phyloP scores from a whole-genome alignment of 2,329 filamentous ascomycete species.

The Fusarium nodosum region DNA sequence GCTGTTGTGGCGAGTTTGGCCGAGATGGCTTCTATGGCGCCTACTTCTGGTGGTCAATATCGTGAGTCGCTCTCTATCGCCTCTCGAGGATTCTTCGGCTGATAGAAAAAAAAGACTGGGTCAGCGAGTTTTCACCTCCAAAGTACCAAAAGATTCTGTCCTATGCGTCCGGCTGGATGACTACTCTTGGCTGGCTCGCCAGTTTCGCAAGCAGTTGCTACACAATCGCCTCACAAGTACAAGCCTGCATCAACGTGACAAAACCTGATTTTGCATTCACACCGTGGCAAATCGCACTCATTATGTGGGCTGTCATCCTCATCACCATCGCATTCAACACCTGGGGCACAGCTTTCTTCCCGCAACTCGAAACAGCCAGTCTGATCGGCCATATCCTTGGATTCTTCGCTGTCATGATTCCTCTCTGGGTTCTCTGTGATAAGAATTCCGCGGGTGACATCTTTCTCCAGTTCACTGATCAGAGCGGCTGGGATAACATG shows the following conservation, averaged over 20 bases:
- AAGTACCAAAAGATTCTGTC: conserved; percentile 27
- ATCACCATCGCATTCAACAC: conserved; percentile 31
- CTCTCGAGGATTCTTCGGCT: not conserved
- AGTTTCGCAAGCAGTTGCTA: conserved; percentile 37
- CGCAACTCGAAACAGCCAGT: conserved; percentile 27
- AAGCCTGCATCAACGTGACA: conserved; percentile 35
- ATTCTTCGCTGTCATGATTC: conserved; percentile 30
- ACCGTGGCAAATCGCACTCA: conserved; percentile 28
- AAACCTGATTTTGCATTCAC: conserved; percentile 32
- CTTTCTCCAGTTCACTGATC: conserved; percentile 31
- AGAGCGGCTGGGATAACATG: conserved; percentile 34
- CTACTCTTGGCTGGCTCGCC: conserved; percentile 31
- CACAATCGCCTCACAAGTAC: conserved; percentile 32
- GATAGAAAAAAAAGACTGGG: conserved; percentile 7
- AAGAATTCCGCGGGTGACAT: conserved; percentile 25
- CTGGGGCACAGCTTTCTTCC: conserved; percentile 32
- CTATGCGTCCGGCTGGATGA: conserved; percentile 33
- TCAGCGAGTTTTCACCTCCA: conserved; percentile 30
- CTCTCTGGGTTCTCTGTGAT: conserved; percentile 32
- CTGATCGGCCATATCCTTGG: conserved; percentile 20
- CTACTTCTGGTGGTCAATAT: conserved; percentile 32
- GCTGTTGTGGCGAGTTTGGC: conserved; percentile 33
- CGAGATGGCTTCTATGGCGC: conserved; percentile 38
- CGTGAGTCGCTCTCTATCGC: not conserved
- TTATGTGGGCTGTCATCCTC: conserved; percentile 35